These are phyloP conservation scores for Eucalyptus paniculata DNA, from an alignment of 345 rosid species.

Conservation along the genomic window DNA sequence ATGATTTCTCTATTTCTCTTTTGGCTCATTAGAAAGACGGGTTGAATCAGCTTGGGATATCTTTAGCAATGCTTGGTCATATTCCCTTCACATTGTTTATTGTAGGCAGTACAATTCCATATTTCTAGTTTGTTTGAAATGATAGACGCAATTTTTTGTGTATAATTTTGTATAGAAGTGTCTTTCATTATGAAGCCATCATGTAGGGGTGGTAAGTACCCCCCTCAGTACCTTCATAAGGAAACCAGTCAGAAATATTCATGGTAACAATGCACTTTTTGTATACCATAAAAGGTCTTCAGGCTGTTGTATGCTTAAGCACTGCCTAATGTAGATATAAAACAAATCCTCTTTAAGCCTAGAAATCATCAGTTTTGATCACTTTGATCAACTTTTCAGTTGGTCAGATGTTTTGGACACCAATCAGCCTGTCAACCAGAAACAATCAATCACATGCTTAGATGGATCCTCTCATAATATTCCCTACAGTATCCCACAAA, in stretches of 20 bases:
- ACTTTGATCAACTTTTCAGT: not conserved
- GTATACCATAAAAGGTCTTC: not conserved
- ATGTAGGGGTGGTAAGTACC: not conserved
- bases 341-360: not conserved
- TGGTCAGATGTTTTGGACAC: not conserved
- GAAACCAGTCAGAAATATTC: not conserved
- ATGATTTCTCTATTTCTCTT: not conserved
- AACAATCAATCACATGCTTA: not conserved
- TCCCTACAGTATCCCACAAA: not conserved
- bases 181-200: not conserved
- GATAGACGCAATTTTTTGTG: not conserved
- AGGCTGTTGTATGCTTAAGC: not conserved
- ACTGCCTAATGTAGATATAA: not conserved
- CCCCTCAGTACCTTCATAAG: not conserved
- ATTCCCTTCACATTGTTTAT: not conserved
- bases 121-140: not conserved
- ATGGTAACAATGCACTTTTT: not conserved
- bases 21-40: not conserved
- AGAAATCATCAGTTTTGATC: not conserved
- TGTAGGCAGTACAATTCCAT: not conserved
- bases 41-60: not conserved
- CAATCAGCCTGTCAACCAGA: not conserved
- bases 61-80: not conserved
- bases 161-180: not conserved
- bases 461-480: not conserved